Base-by-base conservation (phyloP, 225 moss, liverwort and hornwort species). In the Marchantia polymorpha region DNA sequence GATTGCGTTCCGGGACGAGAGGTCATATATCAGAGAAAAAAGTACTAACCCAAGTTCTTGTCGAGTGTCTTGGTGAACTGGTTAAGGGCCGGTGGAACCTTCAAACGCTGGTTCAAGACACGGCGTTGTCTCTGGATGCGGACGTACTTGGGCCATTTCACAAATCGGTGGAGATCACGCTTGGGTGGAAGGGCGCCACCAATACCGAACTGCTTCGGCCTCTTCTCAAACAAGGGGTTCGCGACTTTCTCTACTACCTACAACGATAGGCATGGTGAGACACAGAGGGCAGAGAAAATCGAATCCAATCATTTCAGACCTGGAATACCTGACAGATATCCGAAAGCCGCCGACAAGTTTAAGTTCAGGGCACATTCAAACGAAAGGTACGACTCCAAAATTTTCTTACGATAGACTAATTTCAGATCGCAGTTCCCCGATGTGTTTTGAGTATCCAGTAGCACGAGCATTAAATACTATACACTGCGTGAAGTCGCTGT, bases 91-190 rank as follows among this genome's bases (percentile, higher is more conserved):
- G 95, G 95, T 16, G 95, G 95, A 60, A 95, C 95, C 87, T 95
- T 95, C 90, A 95, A 75, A 10, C 93, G 89, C 84, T 95, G 95
- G 77, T 95, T 95, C 85, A 95, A 83, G 65, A 95, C 95, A 67
- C 95, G 93, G 31, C 93, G 92, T 84, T 95, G 95, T 61, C 95
- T 89, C 82, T 95, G 95, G 53, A 96, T 96, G 81, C 96, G 94
- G 51, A 96, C 96, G 51, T 96, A 96, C 86, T 96, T 96, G 52
- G 96, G 96, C 96, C 96, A 96, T 76, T 96, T 96, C 72, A 96
- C 96, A 56, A 96, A 96, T 70, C 94, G 87, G 83, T 96, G 96
- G 49, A 96, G 90, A 81, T 96, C 94, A 47, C 90, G 87, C 89
- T 96, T 96, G 6, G 96, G 96, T 58, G 96, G 96, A 59, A 96